Percentiles rank a stretch among this genome's conserved stretches.
These are phyloP conservation scores for Pulveroboletus ravenelii DNA, from an alignment of 768 basidiomycete species.

Conservation along the genomic window DNA sequence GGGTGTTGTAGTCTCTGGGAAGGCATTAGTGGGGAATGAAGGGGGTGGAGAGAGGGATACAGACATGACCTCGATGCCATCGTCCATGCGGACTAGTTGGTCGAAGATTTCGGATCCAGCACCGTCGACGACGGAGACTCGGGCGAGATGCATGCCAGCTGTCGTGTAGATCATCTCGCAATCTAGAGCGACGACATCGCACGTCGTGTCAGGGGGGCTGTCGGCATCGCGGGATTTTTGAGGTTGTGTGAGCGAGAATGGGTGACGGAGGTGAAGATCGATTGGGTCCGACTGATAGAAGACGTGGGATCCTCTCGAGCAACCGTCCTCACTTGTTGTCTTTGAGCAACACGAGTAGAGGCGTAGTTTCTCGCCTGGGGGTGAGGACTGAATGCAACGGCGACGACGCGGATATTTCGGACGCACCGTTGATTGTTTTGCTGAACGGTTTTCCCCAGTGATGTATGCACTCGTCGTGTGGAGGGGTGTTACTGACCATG, in stretches of 20 bases:
- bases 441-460: slow-evolving; percentile 79
- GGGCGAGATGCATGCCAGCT: slow-evolving; percentile 84
- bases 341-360: slow-evolving; percentile 78
- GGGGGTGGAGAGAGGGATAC: slow-evolving; percentile 21
- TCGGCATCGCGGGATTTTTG: slow-evolving; percentile 3
- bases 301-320: slow-evolving; percentile 79
- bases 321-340: slow-evolving; percentile 56
- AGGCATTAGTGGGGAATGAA: slow-evolving; percentile 1
- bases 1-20: slow-evolving; percentile 82
- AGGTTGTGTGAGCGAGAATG: slow-evolving; percentile 54
- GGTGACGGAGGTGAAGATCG: slow-evolving; percentile 67
- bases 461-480: slow-evolving; percentile 62
- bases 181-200: slow-evolving; percentile 86
- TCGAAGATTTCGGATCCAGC: slow-evolving; percentile 74
- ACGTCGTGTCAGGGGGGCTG: slow-evolving; percentile 31
- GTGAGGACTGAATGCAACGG: slow-evolving; percentile 1
- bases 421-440: slow-evolving; percentile 61
- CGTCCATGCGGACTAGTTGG: slow-evolving; percentile 75
- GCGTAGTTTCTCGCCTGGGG: slow-evolving; percentile 60
- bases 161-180: slow-evolving; percentile 98
- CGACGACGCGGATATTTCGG: not conserved
- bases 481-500: slow-evolving; percentile 55
- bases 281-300: slow-evolving; percentile 74
- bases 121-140: slow-evolving; percentile 85
- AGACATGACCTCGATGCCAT: slow-evolving; percentile 73